These are phyloP conservation scores for Plectosphaerella cucumerina DNA, from an alignment of 2,329 filamentous ascomycete species.

Conservation along the genomic window DNA sequence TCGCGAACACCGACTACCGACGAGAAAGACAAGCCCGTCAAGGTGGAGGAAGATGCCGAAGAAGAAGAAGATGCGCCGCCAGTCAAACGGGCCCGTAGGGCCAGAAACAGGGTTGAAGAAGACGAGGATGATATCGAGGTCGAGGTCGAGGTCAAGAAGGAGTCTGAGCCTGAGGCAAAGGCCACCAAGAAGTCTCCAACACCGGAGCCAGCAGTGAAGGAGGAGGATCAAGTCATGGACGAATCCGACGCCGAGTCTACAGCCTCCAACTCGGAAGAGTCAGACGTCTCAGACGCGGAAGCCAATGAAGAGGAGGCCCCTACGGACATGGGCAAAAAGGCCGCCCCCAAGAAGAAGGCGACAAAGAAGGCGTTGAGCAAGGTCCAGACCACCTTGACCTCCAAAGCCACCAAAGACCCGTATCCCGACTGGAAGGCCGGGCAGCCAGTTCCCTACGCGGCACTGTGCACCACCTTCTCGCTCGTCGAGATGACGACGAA, in stretches of 20 bases:
- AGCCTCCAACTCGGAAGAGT: conserved; percentile 29
- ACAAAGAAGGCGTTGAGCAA: conserved; percentile 39
- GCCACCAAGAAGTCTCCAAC: background rate
- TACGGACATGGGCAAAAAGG: conserved; percentile 67
- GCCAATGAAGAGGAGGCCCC: conserved; percentile 49
- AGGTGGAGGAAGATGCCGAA: conserved; percentile 35
- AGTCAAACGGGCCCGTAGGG: conserved; percentile 51
- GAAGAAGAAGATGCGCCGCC: conserved; percentile 57
- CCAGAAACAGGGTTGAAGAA: conserved; percentile 43
- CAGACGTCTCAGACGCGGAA: conserved; percentile 48
- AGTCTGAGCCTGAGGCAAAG: background rate
- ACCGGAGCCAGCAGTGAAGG: conserved; percentile 6
- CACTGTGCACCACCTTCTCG: conserved; percentile 90
- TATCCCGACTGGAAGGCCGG: conserved; percentile 94
- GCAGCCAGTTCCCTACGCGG: conserved; percentile 87
- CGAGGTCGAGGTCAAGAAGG: conserved; percentile 10
- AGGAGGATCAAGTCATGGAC: conserved; percentile 12
- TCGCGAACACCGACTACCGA: conserved; percentile 23
- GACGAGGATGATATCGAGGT: conserved; percentile 44
- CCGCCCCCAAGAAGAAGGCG: conserved; percentile 77
- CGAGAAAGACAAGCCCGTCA: conserved; percentile 23
- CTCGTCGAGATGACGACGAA: conserved; percentile 94
- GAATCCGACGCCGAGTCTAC: conserved; percentile 17
- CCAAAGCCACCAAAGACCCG: conserved; percentile 63
- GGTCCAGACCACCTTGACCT: conserved; percentile 12